These are phyloP conservation scores for Trifolium dubium DNA, from an alignment of 306 rosid genomes.

Conservation along the genomic window DNA sequence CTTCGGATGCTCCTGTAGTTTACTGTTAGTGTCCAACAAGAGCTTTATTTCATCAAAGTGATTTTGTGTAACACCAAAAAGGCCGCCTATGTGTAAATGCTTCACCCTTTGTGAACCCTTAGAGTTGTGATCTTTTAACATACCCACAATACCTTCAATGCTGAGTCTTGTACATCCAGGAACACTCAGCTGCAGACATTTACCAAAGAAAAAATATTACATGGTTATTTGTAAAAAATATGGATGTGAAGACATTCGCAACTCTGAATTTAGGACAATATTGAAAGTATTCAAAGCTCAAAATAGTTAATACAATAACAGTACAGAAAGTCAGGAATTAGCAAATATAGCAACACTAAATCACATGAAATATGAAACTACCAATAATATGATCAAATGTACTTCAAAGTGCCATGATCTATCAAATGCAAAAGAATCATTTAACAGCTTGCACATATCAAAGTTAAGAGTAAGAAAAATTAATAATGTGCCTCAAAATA, in stretches of 20 bases:
- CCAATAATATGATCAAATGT: neutral
- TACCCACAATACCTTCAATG: constrained; percentile 71
- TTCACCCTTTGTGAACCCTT: constrained; percentile 62
- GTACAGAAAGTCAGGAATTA: constrained; percentile 4
- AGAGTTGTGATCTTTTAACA: constrained; percentile 68
- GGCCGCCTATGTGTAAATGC: constrained; percentile 84
- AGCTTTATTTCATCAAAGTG: constrained; percentile 76
- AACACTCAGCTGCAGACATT: constrained; percentile 70
- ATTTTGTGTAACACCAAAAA: constrained; percentile 67
- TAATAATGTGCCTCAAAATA: constrained; percentile 17
- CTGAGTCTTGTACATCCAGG: constrained; percentile 94
- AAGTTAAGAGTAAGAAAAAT: constrained; percentile 21
- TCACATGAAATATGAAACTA: constrained; percentile 20
- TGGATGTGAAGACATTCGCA: neutral
- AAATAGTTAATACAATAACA: constrained; percentile 7
- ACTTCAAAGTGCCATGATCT: constrained; percentile 30
- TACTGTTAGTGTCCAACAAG: constrained; percentile 54
- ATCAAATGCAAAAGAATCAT: constrained; percentile 22
- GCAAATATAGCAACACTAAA: constrained; percentile 11
- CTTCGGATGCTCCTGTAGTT: constrained; percentile 36
- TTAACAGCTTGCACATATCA: neutral
- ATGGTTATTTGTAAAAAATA: constrained; percentile 28
- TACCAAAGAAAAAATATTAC: constrained; percentile 26
- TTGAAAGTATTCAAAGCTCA: neutral
- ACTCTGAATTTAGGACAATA: neutral